Percentiles rank a stretch among this genome's conserved stretches.
phyloP scores from a whole-genome alignment of 345 rosid genomes.

The Eutrema heterophyllum region DNA sequence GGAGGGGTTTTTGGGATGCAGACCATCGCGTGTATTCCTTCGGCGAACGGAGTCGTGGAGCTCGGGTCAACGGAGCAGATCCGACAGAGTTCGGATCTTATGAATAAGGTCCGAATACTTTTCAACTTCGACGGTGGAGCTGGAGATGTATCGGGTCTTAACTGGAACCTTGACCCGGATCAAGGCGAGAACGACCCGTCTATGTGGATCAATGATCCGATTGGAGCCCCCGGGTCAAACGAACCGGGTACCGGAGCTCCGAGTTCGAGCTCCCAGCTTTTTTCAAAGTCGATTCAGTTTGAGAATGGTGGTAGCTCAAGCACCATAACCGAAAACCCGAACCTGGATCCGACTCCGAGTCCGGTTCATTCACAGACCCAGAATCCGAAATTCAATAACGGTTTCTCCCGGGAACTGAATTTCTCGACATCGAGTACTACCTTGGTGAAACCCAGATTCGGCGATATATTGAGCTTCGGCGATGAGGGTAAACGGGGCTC shows the following conservation, averaged over 20 bases:
- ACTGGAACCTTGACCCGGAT: slow-evolving; percentile 53
- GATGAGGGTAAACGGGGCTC: slow-evolving; percentile 57
- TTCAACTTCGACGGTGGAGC: slow-evolving; percentile 53
- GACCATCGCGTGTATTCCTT: slow-evolving; percentile 84
- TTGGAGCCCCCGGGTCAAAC: slow-evolving; percentile 31
- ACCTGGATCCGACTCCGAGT: slow-evolving; percentile 29
- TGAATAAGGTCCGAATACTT: slow-evolving; percentile 63
- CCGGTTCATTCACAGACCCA: slow-evolving; percentile 31
- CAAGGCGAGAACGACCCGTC: slow-evolving; percentile 89
- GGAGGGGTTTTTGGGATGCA: slow-evolving; percentile 78
- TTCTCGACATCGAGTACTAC: slow-evolving; percentile 60
- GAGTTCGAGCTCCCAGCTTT: slow-evolving; percentile 30
- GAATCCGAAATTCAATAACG: slow-evolving; percentile 23
- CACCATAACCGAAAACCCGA: slow-evolving; percentile 33
- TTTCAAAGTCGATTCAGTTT: slow-evolving; percentile 35
- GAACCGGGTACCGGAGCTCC: slow-evolving; percentile 23
- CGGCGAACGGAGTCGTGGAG: slow-evolving; percentile 85
- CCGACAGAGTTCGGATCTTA: slow-evolving; percentile 72
- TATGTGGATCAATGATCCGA: slow-evolving; percentile 74
- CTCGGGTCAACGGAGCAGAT: slow-evolving; percentile 83
- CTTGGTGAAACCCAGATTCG: slow-evolving; percentile 62
- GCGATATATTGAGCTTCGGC: slow-evolving; percentile 72
- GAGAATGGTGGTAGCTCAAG: slow-evolving; percentile 38
- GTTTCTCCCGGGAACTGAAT: slow-evolving; percentile 55
- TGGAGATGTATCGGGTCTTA: slow-evolving; percentile 45